A percentile compares a stretch with the other conserved stretches of the same genome.
phyloP scores from a whole-genome alignment of 2,329 filamentous ascomycete species.

The Trichophaea hybrida region DNA sequence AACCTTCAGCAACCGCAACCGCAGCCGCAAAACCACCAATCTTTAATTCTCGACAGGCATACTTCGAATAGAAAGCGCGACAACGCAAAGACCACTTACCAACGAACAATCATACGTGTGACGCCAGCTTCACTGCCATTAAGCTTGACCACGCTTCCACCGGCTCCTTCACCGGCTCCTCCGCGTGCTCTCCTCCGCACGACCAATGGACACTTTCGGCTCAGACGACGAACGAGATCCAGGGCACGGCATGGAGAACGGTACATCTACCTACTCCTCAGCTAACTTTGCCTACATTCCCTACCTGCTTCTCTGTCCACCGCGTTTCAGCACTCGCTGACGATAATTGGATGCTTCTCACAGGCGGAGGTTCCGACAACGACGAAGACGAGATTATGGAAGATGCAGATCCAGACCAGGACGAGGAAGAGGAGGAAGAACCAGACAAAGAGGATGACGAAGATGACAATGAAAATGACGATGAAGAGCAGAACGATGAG shows the following conservation, averaged over 20 bases:
- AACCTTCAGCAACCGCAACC: neutral
- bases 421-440: conserved; percentile 29
- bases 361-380: conserved; percentile 26
- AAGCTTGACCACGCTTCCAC: neutral
- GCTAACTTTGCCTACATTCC: neutral
- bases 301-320: neutral
- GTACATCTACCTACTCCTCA: neutral
- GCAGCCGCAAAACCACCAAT: neutral
- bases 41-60: neutral
- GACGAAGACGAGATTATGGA: conserved; percentile 48
- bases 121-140: too few species aligned
- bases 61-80: neutral
- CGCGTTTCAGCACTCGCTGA: neutral
- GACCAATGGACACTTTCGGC: neutral
- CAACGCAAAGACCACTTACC: neutral
- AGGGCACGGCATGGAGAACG: neutral
- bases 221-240: conserved; percentile 5
- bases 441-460: conserved; percentile 32
- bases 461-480: conserved; percentile 31
- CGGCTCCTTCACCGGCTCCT: neutral
- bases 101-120: neutral
- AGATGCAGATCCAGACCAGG: conserved; percentile 30
- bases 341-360: neutral
- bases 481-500: conserved; percentile 35
- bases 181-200: neutral